Conservation (phyloP, 1,284 basidiomycete species). For the Tremellales sp. region DNA sequence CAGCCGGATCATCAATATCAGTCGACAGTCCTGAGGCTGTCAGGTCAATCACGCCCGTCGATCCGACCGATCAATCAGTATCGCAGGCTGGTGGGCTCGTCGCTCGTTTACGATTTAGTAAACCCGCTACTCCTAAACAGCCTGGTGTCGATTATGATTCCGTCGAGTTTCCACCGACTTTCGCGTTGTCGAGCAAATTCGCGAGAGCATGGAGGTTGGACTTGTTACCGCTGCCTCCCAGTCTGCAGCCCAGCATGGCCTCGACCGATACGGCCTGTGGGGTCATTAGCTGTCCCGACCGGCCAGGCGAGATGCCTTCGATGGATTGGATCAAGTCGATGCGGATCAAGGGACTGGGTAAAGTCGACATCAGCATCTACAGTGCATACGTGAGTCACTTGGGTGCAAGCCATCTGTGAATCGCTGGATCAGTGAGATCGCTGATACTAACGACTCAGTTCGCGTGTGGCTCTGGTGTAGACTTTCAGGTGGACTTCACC, state of each 20-base stretch:
- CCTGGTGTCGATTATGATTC: no score
- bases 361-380: neutral
- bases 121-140: no score
- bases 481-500: neutral
- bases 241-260: neutral
- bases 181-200: no score
- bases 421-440: no score
- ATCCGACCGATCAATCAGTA: no score
- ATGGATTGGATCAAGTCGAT: neutral
- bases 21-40: no score
- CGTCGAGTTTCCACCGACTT: no score
- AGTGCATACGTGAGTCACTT: neutral
- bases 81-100: no score
- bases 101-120: no score
- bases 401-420: neutral
- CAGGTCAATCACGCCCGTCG: no score
- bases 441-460: neutral
- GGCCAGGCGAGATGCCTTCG: neutral
- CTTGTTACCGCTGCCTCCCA: neutral
- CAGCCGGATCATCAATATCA: no score
- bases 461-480: neutral
- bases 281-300: neutral
- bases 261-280: neutral
- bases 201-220: neutral
- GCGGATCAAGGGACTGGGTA: neutral